Percentiles rank a stretch among this genome's conserved stretches.
These are phyloP conservation scores for Phytophthora macrochlamydospora DNA, from an alignment of 352 stramenopile species.

Conservation along the genomic window DNA sequence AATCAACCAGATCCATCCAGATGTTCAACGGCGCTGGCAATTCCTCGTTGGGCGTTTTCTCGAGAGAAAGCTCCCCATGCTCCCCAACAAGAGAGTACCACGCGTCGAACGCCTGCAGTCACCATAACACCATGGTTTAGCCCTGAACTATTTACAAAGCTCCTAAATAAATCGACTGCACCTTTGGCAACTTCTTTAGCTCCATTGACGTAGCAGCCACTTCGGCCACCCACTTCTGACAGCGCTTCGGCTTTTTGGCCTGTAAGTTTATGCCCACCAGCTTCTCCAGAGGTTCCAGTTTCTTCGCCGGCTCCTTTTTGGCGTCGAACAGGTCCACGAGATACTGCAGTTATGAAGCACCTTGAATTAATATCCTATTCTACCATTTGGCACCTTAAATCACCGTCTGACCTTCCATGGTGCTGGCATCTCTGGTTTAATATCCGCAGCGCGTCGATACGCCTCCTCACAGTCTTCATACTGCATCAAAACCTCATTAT, in stretches of 20 bases:
- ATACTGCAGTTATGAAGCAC: conserved; percentile 39
- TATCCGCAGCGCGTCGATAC: conserved; percentile 60
- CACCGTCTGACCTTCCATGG: conserved; percentile 70
- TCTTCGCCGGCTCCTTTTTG: conserved; percentile 55
- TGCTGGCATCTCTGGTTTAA: conserved; percentile 77
- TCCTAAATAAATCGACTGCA: conserved; percentile 7
- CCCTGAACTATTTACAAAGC: not conserved
- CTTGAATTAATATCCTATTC: conserved; percentile 9
- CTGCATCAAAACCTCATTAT: conserved; percentile 23
- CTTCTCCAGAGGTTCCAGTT: conserved; percentile 73
- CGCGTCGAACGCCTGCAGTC: conserved; percentile 66
- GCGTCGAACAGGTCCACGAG: conserved; percentile 79
- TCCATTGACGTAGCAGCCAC: conserved; percentile 56
- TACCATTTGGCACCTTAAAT: not conserved
- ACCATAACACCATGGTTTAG: not conserved
- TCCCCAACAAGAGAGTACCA: conserved; percentile 74
- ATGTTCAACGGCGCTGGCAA: conserved; percentile 57
- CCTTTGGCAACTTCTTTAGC: conserved; percentile 60
- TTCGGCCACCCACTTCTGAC: conserved; percentile 82
- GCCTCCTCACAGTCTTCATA: conserved; percentile 76
- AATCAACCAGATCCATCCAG: conserved; percentile 79
- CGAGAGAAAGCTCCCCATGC: conserved; percentile 46
- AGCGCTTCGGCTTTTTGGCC: conserved; percentile 74
- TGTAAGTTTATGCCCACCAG: conserved; percentile 74
- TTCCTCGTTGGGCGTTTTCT: conserved; percentile 67